phyloP scores from a whole-genome alignment of 2,329 filamentous ascomycete species.

The Alternaria gaisen region DNA sequence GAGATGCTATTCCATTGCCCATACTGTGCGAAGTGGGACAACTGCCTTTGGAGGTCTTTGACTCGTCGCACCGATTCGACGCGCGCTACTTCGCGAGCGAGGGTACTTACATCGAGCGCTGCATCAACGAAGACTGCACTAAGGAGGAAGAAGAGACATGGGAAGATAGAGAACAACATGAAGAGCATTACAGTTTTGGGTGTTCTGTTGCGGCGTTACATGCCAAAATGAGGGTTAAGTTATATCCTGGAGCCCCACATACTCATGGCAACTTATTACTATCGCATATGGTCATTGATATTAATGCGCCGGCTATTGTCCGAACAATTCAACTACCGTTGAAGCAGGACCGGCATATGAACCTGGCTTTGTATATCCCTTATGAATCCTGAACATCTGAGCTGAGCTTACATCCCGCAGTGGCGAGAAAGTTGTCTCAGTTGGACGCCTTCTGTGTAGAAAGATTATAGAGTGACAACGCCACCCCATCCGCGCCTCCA shows the following conservation, averaged over 20 bases:
- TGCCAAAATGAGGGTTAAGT: background rate
- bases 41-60: slow-evolving; percentile 32
- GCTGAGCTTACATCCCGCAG: background rate
- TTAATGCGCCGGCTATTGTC: background rate
- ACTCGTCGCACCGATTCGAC: slow-evolving; percentile 37
- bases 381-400: background rate
- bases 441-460: background rate
- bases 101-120: slow-evolving; percentile 5
- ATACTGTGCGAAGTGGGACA: slow-evolving; percentile 32
- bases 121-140: background rate
- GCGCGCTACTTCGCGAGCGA: slow-evolving; percentile 27
- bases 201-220: background rate
- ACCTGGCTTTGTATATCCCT: background rate
- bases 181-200: background rate
- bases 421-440: background rate
- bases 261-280: background rate
- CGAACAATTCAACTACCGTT: background rate
- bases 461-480: background rate
- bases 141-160: background rate
- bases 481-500: background rate
- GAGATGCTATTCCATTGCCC: slow-evolving; percentile 23
- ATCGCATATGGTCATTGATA: background rate
- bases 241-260: background rate
- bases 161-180: background rate
- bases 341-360: background rate